Base-by-base conservation (phyloP, 495 filamentous ascomycete species). In the Aspergillus panamensis region DNA sequence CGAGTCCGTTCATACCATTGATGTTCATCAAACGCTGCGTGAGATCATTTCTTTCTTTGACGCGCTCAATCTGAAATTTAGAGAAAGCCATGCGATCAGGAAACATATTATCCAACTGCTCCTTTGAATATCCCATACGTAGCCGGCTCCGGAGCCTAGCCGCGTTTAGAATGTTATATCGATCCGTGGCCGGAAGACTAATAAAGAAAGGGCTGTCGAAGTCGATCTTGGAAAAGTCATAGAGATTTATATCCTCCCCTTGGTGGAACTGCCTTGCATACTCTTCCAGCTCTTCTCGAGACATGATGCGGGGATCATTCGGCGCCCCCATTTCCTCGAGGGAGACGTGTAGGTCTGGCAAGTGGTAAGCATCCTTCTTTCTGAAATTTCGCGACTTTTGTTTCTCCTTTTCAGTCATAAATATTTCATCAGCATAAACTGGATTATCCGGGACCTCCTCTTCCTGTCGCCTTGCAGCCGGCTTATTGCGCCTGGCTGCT, bases 61-160 rank as follows among this genome's bases (percentile, higher is more conserved):
- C 95, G 33, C 94, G 79, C 62, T 96, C 95, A 55, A 98, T 96
- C 74, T 98, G 94, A 68, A 98, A 98, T 49, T 79, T 86, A 0
- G 91, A 96, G 62, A 98, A 98, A 4, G 87, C 94, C 90, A 97
- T 96, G n/a, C 94, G 84, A 67, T 98, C 87, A 0, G 94, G 95
- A 62, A 98, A 98, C 94, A 97, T 97, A 29, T 70, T 81, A 61
- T 97, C 91, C 16, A 98, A 73, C 67, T 98, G 94, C 62, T 97
- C 94, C 72, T 96, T 97, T 51, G 90, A 92, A 65, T 96, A 81
- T 0, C 94, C 94, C 94, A 98, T 97, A 50, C 94, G 81, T 58
- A 98, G 74, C 33, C 94, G 78, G 63, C 89, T 94, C 54, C 94
- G 80, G 50, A 97, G 68, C 57, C 94, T 78, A 0, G 95, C 94